Conservation (phyloP, 495 filamentous ascomycete species). For the Podospora didyma region DNA sequence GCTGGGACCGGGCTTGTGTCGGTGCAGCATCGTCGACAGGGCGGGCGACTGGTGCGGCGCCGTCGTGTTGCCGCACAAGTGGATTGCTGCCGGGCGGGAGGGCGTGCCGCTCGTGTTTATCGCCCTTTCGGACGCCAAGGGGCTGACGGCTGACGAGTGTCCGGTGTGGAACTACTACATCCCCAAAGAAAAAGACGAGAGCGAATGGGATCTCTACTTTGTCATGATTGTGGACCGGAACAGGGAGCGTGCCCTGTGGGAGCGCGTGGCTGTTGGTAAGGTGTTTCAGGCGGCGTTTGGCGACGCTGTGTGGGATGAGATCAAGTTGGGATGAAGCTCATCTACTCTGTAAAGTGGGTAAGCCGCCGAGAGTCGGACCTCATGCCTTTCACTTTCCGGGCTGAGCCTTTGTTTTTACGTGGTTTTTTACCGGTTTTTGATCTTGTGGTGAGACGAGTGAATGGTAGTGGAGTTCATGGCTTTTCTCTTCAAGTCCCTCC, state of each 20-base stretch:
- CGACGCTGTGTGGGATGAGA: background rate
- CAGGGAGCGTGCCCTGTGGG: background rate
- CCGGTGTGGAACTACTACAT: conserved; percentile 32
- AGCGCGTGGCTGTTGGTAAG: conserved; percentile 12
- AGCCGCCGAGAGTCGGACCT: too few species aligned
- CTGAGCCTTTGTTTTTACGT: too few species aligned
- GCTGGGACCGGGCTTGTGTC: too few species aligned
- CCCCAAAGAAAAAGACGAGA: conserved; percentile 15
- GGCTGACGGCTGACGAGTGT: conserved; percentile 23
- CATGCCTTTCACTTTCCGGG: too few species aligned
- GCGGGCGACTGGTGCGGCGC: conserved; percentile 4
- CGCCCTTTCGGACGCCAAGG: conserved; percentile 32
- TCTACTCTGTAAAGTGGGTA: too few species aligned
- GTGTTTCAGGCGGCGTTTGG: conserved; percentile 16
- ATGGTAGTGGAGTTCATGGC: too few species aligned
- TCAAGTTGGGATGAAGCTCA: conserved; percentile 1
- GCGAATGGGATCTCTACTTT: conserved; percentile 15
- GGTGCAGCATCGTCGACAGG: background rate
- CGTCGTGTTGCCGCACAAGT: background rate
- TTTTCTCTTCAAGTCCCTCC: too few species aligned
- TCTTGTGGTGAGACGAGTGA: too few species aligned
- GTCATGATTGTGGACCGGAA: conserved; percentile 14
- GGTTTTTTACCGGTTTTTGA: too few species aligned
- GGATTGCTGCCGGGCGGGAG: background rate
- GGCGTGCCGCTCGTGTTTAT: conserved; percentile 26